Evolutionary conservation across 140 eudicot species (phyloP).

Genomic region (Stevia rebaudiana): DNA sequence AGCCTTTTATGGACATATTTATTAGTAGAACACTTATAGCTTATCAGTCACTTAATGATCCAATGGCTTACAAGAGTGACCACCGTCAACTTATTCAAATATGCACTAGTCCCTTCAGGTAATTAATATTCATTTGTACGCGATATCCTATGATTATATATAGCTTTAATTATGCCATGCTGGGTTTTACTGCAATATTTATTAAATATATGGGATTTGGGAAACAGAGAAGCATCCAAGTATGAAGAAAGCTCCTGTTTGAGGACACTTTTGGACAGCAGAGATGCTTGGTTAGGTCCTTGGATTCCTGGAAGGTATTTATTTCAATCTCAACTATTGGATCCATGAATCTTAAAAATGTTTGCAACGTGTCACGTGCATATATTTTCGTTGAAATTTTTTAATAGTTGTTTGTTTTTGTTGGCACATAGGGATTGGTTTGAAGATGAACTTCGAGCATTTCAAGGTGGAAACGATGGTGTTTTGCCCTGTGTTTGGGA

Average conservation of each 20-base stretch:
- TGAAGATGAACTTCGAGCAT: conserved; percentile 98
- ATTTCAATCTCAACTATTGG: not conserved
- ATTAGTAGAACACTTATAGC: conserved; percentile 58
- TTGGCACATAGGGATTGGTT: conserved; percentile 75
- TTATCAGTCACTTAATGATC: conserved; percentile 81
- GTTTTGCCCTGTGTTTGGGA: conserved; percentile 94
- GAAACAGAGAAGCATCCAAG: conserved; percentile 68
- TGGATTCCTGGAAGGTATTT: conserved; percentile 96
- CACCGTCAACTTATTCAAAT: conserved; percentile 74
- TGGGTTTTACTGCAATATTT: conserved; percentile 1
- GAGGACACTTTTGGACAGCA: conserved; percentile 79
- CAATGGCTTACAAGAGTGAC: conserved; percentile 67
- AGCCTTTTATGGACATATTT: conserved; percentile 56
- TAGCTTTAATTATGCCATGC: conserved; percentile 15
- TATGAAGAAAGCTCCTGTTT: conserved; percentile 93
- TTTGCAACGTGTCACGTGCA: conserved; percentile 12
- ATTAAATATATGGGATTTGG: conserved; percentile 21
- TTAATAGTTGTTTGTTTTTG: conserved; percentile 13
- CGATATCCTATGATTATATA: not conserved
- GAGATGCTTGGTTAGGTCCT: conserved; percentile 99
- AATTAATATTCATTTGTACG: conserved; percentile 15
- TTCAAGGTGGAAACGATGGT: conserved; percentile 97
- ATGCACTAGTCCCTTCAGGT: conserved; percentile 91
- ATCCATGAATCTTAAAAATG: not conserved
- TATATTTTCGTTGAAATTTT: not conserved